Base-by-base conservation (phyloP, 176 grass and related monocot genomes). In the Leersia perrieri region DNA sequence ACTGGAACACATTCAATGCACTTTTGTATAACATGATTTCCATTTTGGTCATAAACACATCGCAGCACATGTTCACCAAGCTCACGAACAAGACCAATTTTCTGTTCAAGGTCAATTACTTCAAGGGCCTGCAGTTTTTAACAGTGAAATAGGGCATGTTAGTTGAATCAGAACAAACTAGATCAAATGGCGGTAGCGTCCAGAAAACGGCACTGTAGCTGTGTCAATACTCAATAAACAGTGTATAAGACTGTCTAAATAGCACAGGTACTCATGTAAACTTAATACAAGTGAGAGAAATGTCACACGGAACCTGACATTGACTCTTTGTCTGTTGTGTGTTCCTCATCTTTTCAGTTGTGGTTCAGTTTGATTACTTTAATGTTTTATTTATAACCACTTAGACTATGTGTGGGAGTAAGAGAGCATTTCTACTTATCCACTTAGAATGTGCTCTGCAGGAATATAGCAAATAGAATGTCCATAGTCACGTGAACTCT, bases 11-110 rank as follows among this genome's bases (percentile, higher is more conserved):
- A 91, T 70, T 98, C 92, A 63, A 98, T 91, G 82, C 95, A 98
- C 79, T 98, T 98, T 58, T 98, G 95, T 83, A 98, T 93, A 40
- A 98, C 95, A 47, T 98, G 95, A 74, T 98, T 98, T 57, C 95
- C 95, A 64, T 95, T 95, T 65, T 98, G 95, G 83, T 98, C 95
- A 73, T 88, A 70, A 57, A 98, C 95, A 75, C 95, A 98, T 60
- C 83, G 77, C 88, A 98, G 83, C 57, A 94, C 84, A 71, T 95
- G 90, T 62, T 88, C 95, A 80, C 95, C 95, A 80, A 98, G 92
- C 69, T 98, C 95, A 85, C 28, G 74, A 69, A 98, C 92, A 28
- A 98, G 74, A 78, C 71, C 70, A 40, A 85, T 82, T 85, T 94
- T 98, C 87, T 95, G 95, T 51, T 95, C 88, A 85, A 92, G 83